Percentiles rank a stretch among this genome's conserved stretches.
These are phyloP conservation scores for Gossypium longicalyx DNA, from an alignment of 345 rosid species.

Conservation along the genomic window DNA sequence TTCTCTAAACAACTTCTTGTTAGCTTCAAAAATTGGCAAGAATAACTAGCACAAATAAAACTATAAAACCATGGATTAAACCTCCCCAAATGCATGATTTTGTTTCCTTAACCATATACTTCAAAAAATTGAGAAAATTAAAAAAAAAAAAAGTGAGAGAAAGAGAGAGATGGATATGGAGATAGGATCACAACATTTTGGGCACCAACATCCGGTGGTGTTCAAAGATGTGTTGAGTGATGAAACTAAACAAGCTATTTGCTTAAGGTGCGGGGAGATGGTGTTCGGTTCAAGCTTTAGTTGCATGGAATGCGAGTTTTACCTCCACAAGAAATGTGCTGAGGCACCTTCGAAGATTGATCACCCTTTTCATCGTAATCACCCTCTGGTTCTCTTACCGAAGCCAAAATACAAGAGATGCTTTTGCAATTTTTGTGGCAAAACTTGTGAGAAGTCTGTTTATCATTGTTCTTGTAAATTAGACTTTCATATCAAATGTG, in stretches of 20 bases:
- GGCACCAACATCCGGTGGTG: not conserved
- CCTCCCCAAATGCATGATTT: not conserved
- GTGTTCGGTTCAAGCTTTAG: not conserved
- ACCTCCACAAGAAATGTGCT: constrained; percentile 3
- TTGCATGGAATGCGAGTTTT: not conserved
- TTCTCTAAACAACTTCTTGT: not conserved
- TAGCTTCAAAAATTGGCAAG: not conserved
- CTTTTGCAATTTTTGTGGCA: not conserved
- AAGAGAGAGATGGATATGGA: not conserved
- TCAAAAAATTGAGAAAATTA: not conserved
- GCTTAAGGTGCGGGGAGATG: not conserved
- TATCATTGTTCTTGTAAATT: constrained; percentile 2
- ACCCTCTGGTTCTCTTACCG: not conserved
- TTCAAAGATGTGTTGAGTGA: not conserved
- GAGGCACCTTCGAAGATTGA: not conserved
- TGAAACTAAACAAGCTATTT: not conserved
- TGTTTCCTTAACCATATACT: not conserved
- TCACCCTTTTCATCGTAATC: not conserved
- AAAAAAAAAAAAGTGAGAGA: not conserved
- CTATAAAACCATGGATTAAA: not conserved
- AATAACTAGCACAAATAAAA: not conserved
- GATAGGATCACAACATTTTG: not conserved
- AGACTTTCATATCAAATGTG: constrained; percentile 9
- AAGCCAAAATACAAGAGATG: not conserved
- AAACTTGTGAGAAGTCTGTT: not conserved